Percentiles rank a stretch among this genome's conserved stretches.
These are phyloP conservation scores for Mucor sp. DNA, from an alignment of 371 early-diverging fungal genomes.

Conservation along the genomic window DNA sequence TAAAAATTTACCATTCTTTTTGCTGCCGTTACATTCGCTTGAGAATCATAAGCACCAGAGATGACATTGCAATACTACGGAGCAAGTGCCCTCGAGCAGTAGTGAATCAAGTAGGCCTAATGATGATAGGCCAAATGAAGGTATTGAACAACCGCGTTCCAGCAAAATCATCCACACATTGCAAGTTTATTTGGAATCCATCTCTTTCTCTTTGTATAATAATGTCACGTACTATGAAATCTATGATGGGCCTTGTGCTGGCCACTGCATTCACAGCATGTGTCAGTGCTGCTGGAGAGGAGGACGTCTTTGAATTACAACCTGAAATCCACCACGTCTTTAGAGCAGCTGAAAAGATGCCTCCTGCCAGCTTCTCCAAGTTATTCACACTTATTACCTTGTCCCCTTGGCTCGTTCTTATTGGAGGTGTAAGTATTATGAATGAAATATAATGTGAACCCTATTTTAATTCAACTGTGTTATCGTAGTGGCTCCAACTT, in stretches of 20 bases:
- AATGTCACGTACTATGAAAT: conserved; percentile 13
- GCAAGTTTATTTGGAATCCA: not conserved
- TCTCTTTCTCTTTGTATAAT: not conserved
- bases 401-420: conserved; percentile 66
- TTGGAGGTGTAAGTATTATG: conserved; percentile 53
- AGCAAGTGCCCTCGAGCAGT: not conserved
- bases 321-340: conserved; percentile 75
- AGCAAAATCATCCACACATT: not conserved
- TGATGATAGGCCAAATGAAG: not conserved
- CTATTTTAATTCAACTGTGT: not conserved
- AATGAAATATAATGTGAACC: not conserved
- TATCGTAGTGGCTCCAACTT: conserved; percentile 55
- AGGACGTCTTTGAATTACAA: conserved; percentile 50
- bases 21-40: not conserved
- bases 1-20: not conserved
- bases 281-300: conserved; percentile 46
- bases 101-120: not conserved
- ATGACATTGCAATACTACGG: not conserved
- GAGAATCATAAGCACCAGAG: not conserved
- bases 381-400: conserved; percentile 60
- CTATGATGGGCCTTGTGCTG: not conserved
- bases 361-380: conserved; percentile 57
- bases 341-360: conserved; percentile 63
- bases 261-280: not conserved
- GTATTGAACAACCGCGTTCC: not conserved